Base-by-base conservation (phyloP, 1,284 basidiomycete species). In the Ustilago nuda region DNA sequence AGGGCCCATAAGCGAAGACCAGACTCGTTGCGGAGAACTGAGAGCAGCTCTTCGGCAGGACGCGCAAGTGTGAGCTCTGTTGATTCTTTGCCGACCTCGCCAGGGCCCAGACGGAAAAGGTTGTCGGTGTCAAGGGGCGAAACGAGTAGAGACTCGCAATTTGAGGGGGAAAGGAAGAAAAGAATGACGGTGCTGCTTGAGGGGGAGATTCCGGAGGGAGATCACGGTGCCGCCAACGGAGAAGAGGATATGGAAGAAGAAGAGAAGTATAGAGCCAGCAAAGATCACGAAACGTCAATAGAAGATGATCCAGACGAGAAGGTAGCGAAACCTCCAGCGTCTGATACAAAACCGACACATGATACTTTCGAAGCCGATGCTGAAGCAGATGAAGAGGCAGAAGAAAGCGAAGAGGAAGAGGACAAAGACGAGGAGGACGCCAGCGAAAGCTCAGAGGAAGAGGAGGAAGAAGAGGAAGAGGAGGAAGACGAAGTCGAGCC, bases 371-470 rank as follows among this genome's bases (percentile, higher is more conserved):
- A 58, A 17, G 58, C 60, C 5, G 83, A 75, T 7, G 82, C 84
- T 11, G 80, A 84, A 15, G 87, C 90, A 12, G 87, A 86, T 1
- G 87, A 85, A 4, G 78, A 77, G 12, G 66, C 48, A 15, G 72
- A 69, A 7, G 73, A 54, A 23, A 70, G 72, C 36, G 62, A 75
- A 33, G 82, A 78, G 19, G 80, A 65, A 1, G 75, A 61, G 8
- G 59, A 32, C 11, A 64, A 59, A 11, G 61, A 32, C 7, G 68
- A 63, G 30, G 72, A 66, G 4, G 76, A 53, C 0, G 30, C 17
- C 51, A 30, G 30, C n/a, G 33, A 27, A 35, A 30, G 51, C 51
- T n/a, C 65, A 60, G n/a, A 57, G 59, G 3, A 67, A 54, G 13
- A 61, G 63, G 8, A 64, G 7, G 64, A 71, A 11, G 73, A 76